Evolutionary conservation across 345 rosid genomes (phyloP).

Genomic region (Eucalyptus coolabah): DNA sequence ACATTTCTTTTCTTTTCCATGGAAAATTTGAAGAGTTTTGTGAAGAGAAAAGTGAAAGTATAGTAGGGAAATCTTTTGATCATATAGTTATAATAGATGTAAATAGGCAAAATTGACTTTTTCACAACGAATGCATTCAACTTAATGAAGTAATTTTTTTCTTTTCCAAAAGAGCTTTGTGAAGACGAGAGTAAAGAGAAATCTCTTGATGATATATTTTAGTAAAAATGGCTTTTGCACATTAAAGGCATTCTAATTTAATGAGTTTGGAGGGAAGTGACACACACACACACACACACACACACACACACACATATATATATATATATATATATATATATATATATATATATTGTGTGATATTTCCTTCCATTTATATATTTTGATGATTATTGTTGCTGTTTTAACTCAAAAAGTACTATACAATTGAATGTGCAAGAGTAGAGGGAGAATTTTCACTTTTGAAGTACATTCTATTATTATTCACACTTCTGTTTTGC

Average conservation of each 20-base stretch:
- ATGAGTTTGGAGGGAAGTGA: not conserved
- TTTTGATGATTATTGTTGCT: no score
- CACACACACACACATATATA: no score
- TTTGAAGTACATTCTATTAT: no score
- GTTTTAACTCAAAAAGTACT: no score
- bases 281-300: not conserved
- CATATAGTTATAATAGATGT: not conserved
- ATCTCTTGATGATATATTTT: no score
- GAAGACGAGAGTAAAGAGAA: not conserved
- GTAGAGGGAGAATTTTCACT: no score
- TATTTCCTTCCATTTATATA: no score
- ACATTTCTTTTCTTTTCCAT: not conserved
- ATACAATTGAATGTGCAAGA: no score
- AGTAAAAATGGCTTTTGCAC: not conserved
- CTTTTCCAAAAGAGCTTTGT: not conserved
- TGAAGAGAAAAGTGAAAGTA: not conserved
- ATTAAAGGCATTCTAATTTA: not conserved
- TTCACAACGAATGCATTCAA: not conserved
- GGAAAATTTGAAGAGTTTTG: not conserved
- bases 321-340: no score
- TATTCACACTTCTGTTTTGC: no score
- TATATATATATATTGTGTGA: no score
- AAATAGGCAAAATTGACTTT: not conserved
- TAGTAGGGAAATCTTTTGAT: no score
- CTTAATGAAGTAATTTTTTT: not conserved